Evolutionary conservation across 2,329 filamentous ascomycete genomes (phyloP).

Genomic region (Rutstroemia sp.): DNA sequence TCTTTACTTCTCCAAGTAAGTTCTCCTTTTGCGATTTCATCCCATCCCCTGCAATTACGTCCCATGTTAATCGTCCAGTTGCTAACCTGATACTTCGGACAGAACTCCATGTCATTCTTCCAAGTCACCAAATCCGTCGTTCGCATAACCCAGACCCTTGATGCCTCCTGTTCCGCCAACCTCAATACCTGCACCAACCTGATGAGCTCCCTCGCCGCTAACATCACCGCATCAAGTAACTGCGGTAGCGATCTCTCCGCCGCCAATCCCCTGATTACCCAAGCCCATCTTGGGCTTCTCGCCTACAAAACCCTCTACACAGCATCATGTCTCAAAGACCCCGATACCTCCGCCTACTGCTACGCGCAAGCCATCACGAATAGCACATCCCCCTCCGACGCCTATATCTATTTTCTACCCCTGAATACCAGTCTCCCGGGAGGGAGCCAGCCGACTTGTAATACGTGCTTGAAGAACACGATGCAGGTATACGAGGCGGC

Average conservation of each 20-base stretch:
- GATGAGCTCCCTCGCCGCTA: slow-evolving; percentile 56
- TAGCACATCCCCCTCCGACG: slow-evolving; percentile 57
- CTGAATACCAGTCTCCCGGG: slow-evolving; percentile 65
- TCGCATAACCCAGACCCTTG: slow-evolving; percentile 68
- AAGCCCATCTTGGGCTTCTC: slow-evolving; percentile 68
- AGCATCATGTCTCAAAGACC: slow-evolving; percentile 70
- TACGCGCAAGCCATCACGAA: slow-evolving; percentile 84
- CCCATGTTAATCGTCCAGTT: background rate
- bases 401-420: slow-evolving; percentile 80
- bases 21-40: background rate
- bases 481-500: slow-evolving; percentile 75
- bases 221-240: slow-evolving; percentile 53
- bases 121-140: slow-evolving; percentile 63
- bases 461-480: slow-evolving; percentile 65
- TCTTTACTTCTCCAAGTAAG: slow-evolving; percentile 75
- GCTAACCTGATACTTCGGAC: slow-evolving; percentile 2
- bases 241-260: slow-evolving; percentile 65
- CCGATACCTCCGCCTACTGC: slow-evolving; percentile 60
- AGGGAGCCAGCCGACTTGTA: slow-evolving; percentile 65
- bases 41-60: background rate
- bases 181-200: slow-evolving; percentile 56
- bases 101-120: slow-evolving; percentile 85
- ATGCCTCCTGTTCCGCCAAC: slow-evolving; percentile 68
- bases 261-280: slow-evolving; percentile 62
- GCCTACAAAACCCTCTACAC: slow-evolving; percentile 74